Evolutionary conservation across 371 early-diverging fungal genomes (phyloP), one percentile per base, ranked within the genome.

Genomic region (Rhizomucor pusillus): DNA sequence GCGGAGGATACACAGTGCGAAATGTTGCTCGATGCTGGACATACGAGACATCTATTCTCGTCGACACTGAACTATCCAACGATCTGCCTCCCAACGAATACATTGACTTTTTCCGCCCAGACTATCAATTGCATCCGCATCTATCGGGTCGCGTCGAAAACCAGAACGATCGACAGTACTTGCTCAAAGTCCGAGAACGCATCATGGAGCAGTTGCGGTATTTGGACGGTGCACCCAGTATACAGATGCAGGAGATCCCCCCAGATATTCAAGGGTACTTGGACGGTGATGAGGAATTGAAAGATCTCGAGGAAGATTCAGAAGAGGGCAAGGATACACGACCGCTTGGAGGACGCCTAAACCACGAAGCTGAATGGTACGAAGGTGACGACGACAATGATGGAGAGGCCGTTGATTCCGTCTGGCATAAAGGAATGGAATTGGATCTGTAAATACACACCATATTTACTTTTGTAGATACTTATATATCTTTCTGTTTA

Each of bases 21-120:
- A 98, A 98, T 73, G 98, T 98, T 23, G 86, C 92, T 13, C 78
- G 94, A 53, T 89, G 88, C 64, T 98, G 97, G 98, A 84, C 95
- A 34, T 93, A 98, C 70, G 98, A 97, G 68, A 95, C 97, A 11
- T 87, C 89, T 0, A 83, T 96, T 34, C 67, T 92, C 13, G 85
- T 87, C 35, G 90, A 91, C 52, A 78, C 85, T 12, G 82, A 86
- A n/a, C 64, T 94, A 3, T 82, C 82, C n/a, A 75, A 87, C 47
- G 81, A 85, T 33, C 65, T 92, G 18, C 91, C 96, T 1, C 76
- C 81, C 41, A 88, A 87, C 47, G 84, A 84, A 57, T 91, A 88
- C 59, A 75, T 78, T 47, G 84, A 86, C 14, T 92, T 87, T 55
- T 95, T 92, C 65, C 84, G 78, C 6, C 95, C 95, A 0, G 94